Evolutionary conservation across 2,329 filamentous ascomycete genomes (phyloP).

Genomic region (Alternaria sp.): DNA sequence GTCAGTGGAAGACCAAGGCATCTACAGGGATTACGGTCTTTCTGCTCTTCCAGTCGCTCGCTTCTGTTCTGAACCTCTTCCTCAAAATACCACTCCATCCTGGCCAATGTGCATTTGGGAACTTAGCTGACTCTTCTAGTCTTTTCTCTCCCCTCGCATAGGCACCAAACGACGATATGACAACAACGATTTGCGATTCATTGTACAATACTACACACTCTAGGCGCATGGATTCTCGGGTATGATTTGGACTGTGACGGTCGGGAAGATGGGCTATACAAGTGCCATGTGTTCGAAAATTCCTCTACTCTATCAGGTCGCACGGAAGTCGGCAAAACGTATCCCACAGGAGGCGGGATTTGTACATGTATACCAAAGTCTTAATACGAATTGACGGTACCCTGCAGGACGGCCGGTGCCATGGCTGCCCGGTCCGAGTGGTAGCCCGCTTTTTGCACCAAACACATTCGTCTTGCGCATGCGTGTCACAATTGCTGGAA

Average conservation of each 20-base stretch:
- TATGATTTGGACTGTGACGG: slow-evolving; percentile 16
- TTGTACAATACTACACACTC: slow-evolving; percentile 41
- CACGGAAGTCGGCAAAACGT: slow-evolving; percentile 18
- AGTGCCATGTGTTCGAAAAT: slow-evolving; percentile 1
- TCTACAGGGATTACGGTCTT: not conserved
- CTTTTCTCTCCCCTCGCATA: slow-evolving; percentile 50
- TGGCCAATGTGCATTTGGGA: not conserved
- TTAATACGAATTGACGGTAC: slow-evolving; percentile 14
- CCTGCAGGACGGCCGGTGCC: slow-evolving; percentile 15
- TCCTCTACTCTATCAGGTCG: slow-evolving; percentile 26
- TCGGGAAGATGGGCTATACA: slow-evolving; percentile 6
- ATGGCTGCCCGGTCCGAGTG: slow-evolving; percentile 11
- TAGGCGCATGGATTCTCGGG: slow-evolving; percentile 33
- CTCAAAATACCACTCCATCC: not conserved
- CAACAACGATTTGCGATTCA: slow-evolving; percentile 22
- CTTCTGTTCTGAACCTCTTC: not conserved
- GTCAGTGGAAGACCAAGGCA: not conserved
- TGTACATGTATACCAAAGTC: slow-evolving; percentile 25
- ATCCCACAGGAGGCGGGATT: slow-evolving; percentile 18
- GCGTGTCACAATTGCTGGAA: slow-evolving; percentile 23
- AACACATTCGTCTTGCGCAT: slow-evolving; percentile 14
- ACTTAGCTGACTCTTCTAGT: slow-evolving; percentile 33
- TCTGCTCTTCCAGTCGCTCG: not conserved
- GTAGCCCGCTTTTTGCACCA: slow-evolving; percentile 8
- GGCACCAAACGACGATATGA: slow-evolving; percentile 12